Percentiles rank a stretch among this genome's conserved stretches.
These are phyloP conservation scores for Macrolepiota albuminosa DNA, from an alignment of 768 basidiomycete genomes.

Conservation along the genomic window DNA sequence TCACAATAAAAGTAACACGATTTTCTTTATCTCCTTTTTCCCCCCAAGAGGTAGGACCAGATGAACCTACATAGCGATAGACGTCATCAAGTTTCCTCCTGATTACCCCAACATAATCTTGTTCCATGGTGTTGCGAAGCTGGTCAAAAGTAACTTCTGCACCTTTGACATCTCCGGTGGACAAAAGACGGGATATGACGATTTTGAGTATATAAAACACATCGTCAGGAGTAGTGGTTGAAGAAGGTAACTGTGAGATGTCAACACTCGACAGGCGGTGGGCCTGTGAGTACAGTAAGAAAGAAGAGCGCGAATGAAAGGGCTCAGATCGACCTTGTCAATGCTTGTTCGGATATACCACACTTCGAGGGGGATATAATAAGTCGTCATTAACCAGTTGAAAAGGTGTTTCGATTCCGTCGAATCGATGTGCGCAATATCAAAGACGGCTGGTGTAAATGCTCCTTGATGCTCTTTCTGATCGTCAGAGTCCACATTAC, in stretches of 20 bases:
- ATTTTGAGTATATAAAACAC: constrained; percentile 94
- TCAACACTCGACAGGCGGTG: constrained; percentile 81
- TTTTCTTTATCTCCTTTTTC: constrained; percentile 84
- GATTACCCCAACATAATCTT: constrained; percentile 76
- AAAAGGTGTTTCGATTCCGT: constrained; percentile 58
- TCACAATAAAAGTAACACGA: constrained; percentile 75
- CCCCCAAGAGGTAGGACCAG: constrained; percentile 43
- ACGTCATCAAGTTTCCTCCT: constrained; percentile 87
- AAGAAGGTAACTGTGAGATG: constrained; percentile 52
- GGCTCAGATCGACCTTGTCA: constrained; percentile 62
- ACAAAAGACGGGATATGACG: constrained; percentile 71
- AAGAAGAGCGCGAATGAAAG: neutral
- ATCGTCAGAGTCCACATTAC: constrained; percentile 11
- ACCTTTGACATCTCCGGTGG: constrained; percentile 62
- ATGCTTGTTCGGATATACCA: constrained; percentile 89
- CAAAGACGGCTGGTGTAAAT: constrained; percentile 1
- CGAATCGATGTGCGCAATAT: constrained; percentile 32
- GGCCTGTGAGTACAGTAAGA: constrained; percentile 49
- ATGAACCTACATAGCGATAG: constrained; percentile 50
- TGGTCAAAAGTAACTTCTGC: constrained; percentile 57
- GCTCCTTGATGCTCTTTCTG: constrained; percentile 5
- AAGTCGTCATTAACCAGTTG: constrained; percentile 60
- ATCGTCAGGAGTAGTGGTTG: constrained; percentile 85
- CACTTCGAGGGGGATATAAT: constrained; percentile 85
- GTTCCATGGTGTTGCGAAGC: constrained; percentile 73